A percentile compares a stretch with the other conserved stretches of the same genome.
These are phyloP conservation scores for Microdochium nivale DNA, from an alignment of 2,329 filamentous ascomycete genomes.

Conservation along the genomic window DNA sequence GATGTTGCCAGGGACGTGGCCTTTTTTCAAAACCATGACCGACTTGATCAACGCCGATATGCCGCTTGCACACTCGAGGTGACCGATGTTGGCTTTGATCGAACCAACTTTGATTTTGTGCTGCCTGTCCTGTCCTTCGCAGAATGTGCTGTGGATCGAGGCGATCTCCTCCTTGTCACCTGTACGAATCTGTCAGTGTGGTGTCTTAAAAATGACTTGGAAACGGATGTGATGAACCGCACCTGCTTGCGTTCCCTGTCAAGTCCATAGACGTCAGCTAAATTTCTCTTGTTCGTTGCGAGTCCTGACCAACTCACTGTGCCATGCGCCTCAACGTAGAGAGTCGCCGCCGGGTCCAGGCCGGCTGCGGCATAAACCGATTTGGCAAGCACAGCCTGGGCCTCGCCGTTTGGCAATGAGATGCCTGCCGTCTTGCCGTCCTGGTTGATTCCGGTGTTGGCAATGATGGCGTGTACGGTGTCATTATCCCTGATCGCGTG, in stretches of 20 bases:
- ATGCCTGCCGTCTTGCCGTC: conserved; percentile 13
- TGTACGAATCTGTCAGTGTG: too few species aligned
- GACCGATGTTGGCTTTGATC: conserved; percentile 13
- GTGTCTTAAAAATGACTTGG: too few species aligned
- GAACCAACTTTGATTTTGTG: conserved; percentile 5
- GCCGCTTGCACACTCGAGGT: conserved; percentile 10
- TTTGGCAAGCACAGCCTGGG: conserved; percentile 12
- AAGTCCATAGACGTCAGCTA: too few species aligned
- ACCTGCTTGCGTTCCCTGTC: too few species aligned
- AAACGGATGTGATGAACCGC: too few species aligned
- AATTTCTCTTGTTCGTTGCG: too few species aligned
- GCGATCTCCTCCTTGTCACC: conserved; percentile 3
- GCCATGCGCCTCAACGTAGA: conserved; percentile 15
- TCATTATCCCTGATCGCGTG: conserved; percentile 6
- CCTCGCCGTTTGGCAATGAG: conserved; percentile 15
- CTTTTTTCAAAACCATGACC: conserved; percentile 5
- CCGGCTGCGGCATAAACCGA: conserved; percentile 11
- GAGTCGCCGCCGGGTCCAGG: conserved; percentile 12
- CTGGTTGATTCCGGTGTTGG: conserved; percentile 5
- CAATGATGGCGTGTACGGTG: conserved; percentile 7
- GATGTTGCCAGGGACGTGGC: conserved; percentile 7
- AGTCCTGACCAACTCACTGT: conserved; percentile 14
- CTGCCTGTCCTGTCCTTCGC: too few species aligned
- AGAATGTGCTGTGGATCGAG: conserved; percentile 12
- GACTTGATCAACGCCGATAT: conserved; percentile 11